Conservation (phyloP, 73 alveolate genomes). For the Stentor coeruleus region DNA sequence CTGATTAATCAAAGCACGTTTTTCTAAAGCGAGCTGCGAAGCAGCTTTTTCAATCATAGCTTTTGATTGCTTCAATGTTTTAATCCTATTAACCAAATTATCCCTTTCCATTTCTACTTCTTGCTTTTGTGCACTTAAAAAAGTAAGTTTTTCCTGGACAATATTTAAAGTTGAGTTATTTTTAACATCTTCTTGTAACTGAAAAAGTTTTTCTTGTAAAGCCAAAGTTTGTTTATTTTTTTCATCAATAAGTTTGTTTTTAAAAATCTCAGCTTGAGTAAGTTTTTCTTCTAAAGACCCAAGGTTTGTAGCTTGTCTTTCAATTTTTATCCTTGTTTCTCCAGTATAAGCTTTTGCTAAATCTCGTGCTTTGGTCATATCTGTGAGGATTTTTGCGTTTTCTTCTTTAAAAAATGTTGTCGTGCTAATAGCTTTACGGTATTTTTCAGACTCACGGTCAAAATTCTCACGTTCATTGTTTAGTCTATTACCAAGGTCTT, state of each 20-base stretch:
- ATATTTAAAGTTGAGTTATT: background rate
- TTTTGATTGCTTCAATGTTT: slow-evolving; percentile 1
- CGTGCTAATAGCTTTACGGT: slow-evolving; percentile 12
- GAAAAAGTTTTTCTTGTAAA: slow-evolving; percentile 3
- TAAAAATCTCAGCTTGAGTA: slow-evolving; percentile 19
- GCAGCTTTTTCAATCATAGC: slow-evolving; percentile 25
- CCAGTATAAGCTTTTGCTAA: slow-evolving; percentile 7
- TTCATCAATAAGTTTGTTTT: background rate
- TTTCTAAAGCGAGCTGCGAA: background rate
- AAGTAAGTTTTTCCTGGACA: background rate
- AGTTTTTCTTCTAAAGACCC: slow-evolving; percentile 2
- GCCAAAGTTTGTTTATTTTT: slow-evolving; percentile 4
- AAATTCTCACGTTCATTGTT: background rate
- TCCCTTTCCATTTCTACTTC: slow-evolving; percentile 26
- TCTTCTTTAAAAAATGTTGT: slow-evolving; percentile 12
- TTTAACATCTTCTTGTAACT: slow-evolving; percentile 10
- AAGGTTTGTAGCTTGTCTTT: background rate
- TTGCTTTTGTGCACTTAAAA: background rate
- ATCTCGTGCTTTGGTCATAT: slow-evolving; percentile 14
- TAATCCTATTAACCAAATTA: background rate
- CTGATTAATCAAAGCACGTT: background rate
- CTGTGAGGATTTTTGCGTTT: slow-evolving; percentile 17
- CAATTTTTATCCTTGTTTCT: slow-evolving; percentile 8
- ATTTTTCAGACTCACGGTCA: slow-evolving; percentile 14
- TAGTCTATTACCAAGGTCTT: background rate